Percentiles rank a stretch among this genome's conserved stretches.
Conservation (phyloP, 1,139 yeast species). For the Kodamaea anthophila region DNA sequence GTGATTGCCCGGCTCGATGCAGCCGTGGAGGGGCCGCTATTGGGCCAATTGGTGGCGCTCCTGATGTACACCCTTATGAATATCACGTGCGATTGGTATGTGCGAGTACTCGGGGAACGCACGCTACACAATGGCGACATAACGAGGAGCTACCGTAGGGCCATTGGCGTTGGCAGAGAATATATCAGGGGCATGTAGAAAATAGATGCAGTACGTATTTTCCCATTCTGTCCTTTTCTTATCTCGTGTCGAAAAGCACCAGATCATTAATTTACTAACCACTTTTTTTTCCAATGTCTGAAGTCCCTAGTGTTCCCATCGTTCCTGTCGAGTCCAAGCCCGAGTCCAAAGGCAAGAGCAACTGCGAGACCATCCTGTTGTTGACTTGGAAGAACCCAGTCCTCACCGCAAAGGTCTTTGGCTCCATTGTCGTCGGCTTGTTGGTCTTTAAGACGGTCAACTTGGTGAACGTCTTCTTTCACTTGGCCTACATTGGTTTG, state of each 20-base stretch:
- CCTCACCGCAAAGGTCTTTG: slow-evolving; percentile 73
- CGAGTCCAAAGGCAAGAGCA: background rate
- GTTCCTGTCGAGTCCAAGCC: slow-evolving; percentile 6
- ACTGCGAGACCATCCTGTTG: slow-evolving; percentile 22
- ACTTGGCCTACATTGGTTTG: slow-evolving; percentile 40
- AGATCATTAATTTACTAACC: slow-evolving; percentile 3
- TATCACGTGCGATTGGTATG: slow-evolving; percentile 10
- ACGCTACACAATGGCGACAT: slow-evolving; percentile 1
- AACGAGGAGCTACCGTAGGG: background rate
- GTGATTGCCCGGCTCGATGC: slow-evolving; percentile 1
- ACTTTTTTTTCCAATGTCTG: slow-evolving; percentile 5
- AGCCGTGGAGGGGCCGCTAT: background rate
- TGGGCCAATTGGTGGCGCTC: slow-evolving; percentile 5
- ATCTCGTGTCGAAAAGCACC: background rate
- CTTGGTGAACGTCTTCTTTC: slow-evolving; percentile 63
- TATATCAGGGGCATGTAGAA: background rate
- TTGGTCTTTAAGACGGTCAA: slow-evolving; percentile 65
- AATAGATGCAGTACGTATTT: too few species aligned
- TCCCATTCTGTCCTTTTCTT: background rate
- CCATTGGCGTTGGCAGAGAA: background rate
- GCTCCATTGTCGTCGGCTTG: slow-evolving; percentile 53
- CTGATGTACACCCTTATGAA: slow-evolving; percentile 5
- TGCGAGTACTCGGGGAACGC: slow-evolving; percentile 1
- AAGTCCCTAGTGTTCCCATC: slow-evolving; percentile 9
- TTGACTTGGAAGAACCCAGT: slow-evolving; percentile 83